A percentile compares a stretch with the other conserved stretches of the same genome.
Evolutionary conservation across 352 stramenopile genomes (phyloP).

Genomic region (Phytophthora crassamura): DNA sequence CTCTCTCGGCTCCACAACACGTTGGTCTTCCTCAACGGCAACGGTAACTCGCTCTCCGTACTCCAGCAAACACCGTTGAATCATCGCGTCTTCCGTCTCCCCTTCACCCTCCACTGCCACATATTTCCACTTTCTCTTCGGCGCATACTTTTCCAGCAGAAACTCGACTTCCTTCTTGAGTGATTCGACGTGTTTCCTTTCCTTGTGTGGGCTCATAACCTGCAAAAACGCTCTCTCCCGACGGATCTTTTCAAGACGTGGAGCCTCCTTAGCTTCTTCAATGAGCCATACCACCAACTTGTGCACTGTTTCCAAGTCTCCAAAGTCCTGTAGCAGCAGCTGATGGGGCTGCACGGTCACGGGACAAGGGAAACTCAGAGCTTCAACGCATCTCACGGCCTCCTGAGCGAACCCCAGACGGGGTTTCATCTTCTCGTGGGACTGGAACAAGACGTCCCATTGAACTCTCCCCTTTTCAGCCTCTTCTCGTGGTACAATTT

Average conservation of each 20-base stretch:
- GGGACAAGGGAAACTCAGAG: conserved; percentile 38
- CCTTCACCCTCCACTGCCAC: conserved; percentile 27
- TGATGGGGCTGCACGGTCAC: conserved; percentile 70
- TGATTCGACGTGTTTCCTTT: conserved; percentile 10
- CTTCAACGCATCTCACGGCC: conserved; percentile 50
- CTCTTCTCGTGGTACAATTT: conserved; percentile 58
- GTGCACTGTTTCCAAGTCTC: conserved; percentile 66
- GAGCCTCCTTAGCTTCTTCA: conserved; percentile 36
- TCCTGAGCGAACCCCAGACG: conserved; percentile 78
- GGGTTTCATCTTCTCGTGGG: conserved; percentile 70
- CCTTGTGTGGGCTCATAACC: conserved; percentile 17
- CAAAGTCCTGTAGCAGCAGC: conserved; percentile 80
- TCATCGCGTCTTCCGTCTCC: conserved; percentile 68
- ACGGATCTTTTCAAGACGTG: conserved; percentile 50
- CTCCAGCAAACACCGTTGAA: conserved; percentile 84
- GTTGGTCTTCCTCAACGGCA: conserved; percentile 24
- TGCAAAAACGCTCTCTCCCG: conserved; percentile 41
- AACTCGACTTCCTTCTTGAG: conserved; percentile 57
- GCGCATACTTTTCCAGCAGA: conserved; percentile 47
- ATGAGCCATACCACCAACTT: conserved; percentile 66
- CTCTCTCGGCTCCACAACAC: conserved; percentile 11
- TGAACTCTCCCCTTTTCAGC: conserved; percentile 51
- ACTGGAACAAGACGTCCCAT: conserved; percentile 71
- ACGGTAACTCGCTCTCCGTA: conserved; percentile 72
- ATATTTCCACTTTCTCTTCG: conserved; percentile 57